Conservation (phyloP, 2,329 filamentous ascomycete species). For the Aurifilum marmelostoma region DNA sequence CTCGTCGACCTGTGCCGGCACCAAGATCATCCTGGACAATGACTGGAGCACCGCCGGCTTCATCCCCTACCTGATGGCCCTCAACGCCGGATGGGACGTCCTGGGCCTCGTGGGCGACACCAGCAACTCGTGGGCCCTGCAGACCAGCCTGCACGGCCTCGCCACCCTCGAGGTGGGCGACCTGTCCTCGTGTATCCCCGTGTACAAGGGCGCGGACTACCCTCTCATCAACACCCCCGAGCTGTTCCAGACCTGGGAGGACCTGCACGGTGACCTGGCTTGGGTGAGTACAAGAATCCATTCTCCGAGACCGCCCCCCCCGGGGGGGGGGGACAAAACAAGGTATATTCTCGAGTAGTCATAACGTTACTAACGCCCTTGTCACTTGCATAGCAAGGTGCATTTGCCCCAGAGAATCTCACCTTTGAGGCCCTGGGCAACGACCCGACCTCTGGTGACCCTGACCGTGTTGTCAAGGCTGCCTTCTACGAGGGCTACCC, state of each 20-base stretch:
- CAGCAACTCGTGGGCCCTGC: conserved; percentile 49
- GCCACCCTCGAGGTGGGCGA: conserved; percentile 51
- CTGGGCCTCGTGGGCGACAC: conserved; percentile 46
- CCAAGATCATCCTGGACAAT: conserved; percentile 45
- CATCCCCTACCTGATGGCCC: conserved; percentile 48
- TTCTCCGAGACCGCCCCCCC: too few species aligned
- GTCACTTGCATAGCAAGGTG: conserved; percentile 39
- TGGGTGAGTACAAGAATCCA: conserved; percentile 36
- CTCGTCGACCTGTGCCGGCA: conserved; percentile 16
- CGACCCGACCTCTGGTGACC: conserved; percentile 51
- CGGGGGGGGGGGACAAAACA: too few species aligned
- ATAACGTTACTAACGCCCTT: too few species aligned
- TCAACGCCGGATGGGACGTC: conserved; percentile 48
- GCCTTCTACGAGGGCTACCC: conserved; percentile 52
- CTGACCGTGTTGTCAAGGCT: conserved; percentile 42
- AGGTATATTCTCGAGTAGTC: too few species aligned
- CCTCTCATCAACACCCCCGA: conserved; percentile 50
- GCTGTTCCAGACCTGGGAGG: conserved; percentile 48
- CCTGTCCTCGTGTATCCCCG: conserved; percentile 50
- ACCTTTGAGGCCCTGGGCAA: conserved; percentile 46
- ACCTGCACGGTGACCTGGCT: conserved; percentile 46
- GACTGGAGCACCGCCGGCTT: conserved; percentile 49
- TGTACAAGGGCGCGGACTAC: conserved; percentile 50
- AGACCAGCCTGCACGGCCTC: conserved; percentile 49
- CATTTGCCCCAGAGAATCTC: conserved; percentile 47